Evolutionary conservation across 2,329 filamentous ascomycete species (phyloP), one percentile per base, ranked within the genome.

Genomic region (Aureobasidium sp.): DNA sequence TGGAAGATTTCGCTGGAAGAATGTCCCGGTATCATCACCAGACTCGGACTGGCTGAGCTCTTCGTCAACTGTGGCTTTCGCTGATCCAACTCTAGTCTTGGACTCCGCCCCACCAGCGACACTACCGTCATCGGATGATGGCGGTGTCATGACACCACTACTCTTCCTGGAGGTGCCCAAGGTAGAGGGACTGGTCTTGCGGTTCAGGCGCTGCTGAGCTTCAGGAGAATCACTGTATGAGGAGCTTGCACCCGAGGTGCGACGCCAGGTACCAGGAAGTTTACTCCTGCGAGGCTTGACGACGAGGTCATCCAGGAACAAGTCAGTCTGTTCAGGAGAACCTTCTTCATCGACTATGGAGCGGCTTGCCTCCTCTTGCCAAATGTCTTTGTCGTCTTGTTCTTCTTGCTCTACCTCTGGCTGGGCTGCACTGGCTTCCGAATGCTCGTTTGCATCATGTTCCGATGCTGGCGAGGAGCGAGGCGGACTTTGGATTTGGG

Each of bases 321-420:
- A 22, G 31, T 61, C 48, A 14, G 57, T 44, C 14, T 68, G 63
- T 44, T 64, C 37, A 31, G 64, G 24, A 52, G 37, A 52, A 37
- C 27, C 29, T 35, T 61, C 45, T 5, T 64, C 64, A 19, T 69
- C 67, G n/a, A 70, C 67, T 1, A 66, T 62, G 5, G 67, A 67
- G 9, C 76, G 72, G 45, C 76, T 78, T 17, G 77, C 78, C 65
- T 79, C 77, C 62, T 78, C 77, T 67, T 77, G 72, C 78, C 78
- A 80, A 24, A 80, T 73, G 60, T 80, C 78, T 19, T 49, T 35
- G 33, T 69, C 63, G 12, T 67, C 60, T 8, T 66, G 63, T 24
- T 65, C 60, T 9, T 66, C 63, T 27, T 70, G 67, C 12, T 68
- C 66, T 24, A 12, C 67, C 11, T 68, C 66, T 24, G n/a, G 24